phyloP scores from a whole-genome alignment of 2,329 filamentous ascomycete species.

The Tolypocladium sp. region DNA sequence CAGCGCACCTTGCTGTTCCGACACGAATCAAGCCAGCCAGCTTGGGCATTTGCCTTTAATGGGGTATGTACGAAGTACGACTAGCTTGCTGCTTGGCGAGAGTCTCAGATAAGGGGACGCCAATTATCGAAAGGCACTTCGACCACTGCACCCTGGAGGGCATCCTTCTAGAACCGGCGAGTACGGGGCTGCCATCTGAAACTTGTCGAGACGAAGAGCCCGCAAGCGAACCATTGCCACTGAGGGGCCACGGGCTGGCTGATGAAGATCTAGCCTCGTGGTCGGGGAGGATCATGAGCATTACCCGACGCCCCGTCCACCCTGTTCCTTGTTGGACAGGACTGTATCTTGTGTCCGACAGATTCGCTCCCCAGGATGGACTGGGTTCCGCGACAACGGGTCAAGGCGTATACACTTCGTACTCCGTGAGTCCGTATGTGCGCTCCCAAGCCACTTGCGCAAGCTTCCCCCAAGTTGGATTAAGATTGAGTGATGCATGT shows the following conservation, averaged over 20 bases:
- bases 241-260: background rate
- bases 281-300: background rate
- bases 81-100: background rate
- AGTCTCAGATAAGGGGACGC: background rate
- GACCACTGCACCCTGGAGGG: background rate
- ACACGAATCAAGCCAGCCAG: background rate
- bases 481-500: background rate
- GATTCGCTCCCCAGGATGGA: background rate
- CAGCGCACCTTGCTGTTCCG: background rate
- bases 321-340: background rate
- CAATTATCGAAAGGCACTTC: background rate
- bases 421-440: background rate
- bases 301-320: background rate
- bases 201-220: background rate
- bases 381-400: background rate
- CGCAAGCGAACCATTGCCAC: background rate
- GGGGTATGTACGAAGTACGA: background rate
- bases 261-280: background rate
- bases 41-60: background rate
- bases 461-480: background rate
- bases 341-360: background rate
- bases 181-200: background rate
- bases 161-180: background rate
- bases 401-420: background rate
- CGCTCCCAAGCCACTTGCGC: background rate